Percentiles rank a stretch among this genome's conserved stretches.
phyloP scores from a whole-genome alignment of 1,139 yeast species.

The Sugiyamaella paludigena region DNA sequence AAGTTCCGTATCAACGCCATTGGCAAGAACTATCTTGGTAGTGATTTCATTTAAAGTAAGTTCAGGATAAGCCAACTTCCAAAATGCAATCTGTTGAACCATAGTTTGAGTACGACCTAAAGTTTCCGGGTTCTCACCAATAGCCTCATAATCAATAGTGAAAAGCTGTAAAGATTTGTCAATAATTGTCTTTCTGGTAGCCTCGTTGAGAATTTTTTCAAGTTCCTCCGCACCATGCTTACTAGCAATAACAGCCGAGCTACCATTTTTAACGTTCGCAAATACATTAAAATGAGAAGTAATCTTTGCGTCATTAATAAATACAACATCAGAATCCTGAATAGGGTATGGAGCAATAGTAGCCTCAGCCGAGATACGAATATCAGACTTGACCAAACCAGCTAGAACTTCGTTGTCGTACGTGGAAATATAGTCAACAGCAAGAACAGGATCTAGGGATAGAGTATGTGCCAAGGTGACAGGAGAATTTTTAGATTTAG shows the following conservation, averaged over 20 bases:
- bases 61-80: slow-evolving; percentile 67
- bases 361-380: slow-evolving; percentile 43
- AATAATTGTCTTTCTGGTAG: slow-evolving; percentile 56
- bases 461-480: slow-evolving; percentile 68
- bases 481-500: slow-evolving; percentile 48
- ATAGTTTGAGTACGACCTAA: slow-evolving; percentile 74
- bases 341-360: slow-evolving; percentile 41
- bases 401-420: slow-evolving; percentile 71
- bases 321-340: slow-evolving; percentile 59
- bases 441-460: slow-evolving; percentile 59
- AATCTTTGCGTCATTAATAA: slow-evolving; percentile 59
- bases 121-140: slow-evolving; percentile 50
- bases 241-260: slow-evolving; percentile 52
- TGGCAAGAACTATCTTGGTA: slow-evolving; percentile 75
- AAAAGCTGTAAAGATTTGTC: slow-evolving; percentile 52
- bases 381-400: slow-evolving; percentile 78
- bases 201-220: slow-evolving; percentile 52
- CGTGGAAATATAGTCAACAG: slow-evolving; percentile 57
- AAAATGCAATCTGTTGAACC: slow-evolving; percentile 76
- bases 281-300: slow-evolving; percentile 59
- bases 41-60: slow-evolving; percentile 63
- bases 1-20: slow-evolving; percentile 78
- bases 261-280: slow-evolving; percentile 57
- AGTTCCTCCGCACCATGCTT: slow-evolving; percentile 44
- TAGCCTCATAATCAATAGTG: slow-evolving; percentile 31